A percentile compares a stretch with the other conserved stretches of the same genome.
phyloP scores from a whole-genome alignment of 2,329 filamentous ascomycete species.

The Camillea tinctor region DNA sequence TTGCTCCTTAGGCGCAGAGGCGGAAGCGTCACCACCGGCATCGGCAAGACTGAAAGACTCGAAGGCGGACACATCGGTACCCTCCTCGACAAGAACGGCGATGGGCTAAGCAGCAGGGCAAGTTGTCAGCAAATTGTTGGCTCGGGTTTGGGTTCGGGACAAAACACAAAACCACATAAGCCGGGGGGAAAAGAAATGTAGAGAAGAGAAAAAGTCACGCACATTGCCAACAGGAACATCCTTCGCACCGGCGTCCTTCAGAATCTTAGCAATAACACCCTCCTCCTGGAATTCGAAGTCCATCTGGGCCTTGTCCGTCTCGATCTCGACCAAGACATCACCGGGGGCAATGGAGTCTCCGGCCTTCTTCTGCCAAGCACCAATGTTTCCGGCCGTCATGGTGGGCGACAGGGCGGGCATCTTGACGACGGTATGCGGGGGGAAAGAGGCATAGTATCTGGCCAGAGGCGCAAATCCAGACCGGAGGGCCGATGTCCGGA shows the following conservation, averaged over 20 bases:
- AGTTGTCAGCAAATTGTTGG: conserved; percentile 15
- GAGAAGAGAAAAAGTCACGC: conserved; percentile 44
- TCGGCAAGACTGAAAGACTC: conserved; percentile 85
- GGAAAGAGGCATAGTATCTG: conserved; percentile 78
- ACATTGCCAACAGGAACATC: conserved; percentile 93
- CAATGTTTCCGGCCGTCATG: conserved; percentile 96
- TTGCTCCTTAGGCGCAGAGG: conserved; percentile 65
- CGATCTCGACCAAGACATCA: conserved; percentile 95
- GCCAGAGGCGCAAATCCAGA: conserved; percentile 53
- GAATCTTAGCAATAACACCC: conserved; percentile 88
- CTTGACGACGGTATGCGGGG: conserved; percentile 89
- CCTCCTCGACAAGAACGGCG: conserved; percentile 91
- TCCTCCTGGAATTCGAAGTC: conserved; percentile 99
- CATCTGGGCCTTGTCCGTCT: conserved; percentile 99
- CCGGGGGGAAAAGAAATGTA: conserved; percentile 9
- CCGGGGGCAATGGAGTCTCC: conserved; percentile 85
- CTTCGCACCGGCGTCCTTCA: conserved; percentile 91
- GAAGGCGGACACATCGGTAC: conserved; percentile 81
- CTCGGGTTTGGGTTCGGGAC: too few relatives aligned
- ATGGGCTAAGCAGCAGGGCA: conserved; percentile 69
- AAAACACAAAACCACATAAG: conserved; percentile 9
- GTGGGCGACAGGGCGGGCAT: conserved; percentile 98
- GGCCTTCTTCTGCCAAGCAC: conserved; percentile 95
- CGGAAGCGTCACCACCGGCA: conserved; percentile 75
- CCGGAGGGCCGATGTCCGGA: conserved; percentile 50